Evolutionary conservation across 345 rosid genomes (phyloP).

Genomic region (Aquilaria malaccensis): DNA sequence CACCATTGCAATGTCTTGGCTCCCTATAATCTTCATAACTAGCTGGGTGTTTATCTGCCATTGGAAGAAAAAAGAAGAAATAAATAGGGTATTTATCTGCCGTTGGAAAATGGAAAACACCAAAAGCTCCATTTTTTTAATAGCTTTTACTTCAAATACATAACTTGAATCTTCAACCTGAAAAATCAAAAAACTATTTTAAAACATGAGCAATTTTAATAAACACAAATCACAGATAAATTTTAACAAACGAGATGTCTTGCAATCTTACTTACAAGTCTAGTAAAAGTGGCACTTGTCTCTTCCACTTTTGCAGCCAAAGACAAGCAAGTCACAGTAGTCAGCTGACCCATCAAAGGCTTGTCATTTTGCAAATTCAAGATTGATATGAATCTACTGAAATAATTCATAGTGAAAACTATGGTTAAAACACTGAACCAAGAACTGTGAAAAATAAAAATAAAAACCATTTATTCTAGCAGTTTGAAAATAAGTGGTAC

Average conservation of each 20-base stretch:
- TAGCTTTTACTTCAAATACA: slow-evolving; percentile 74
- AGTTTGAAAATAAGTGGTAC: too few species aligned
- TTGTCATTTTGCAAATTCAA: slow-evolving; percentile 47
- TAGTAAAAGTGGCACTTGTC: slow-evolving; percentile 65
- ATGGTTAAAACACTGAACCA: slow-evolving; percentile 56
- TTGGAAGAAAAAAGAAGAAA: too few species aligned
- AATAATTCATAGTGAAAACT: slow-evolving; percentile 77
- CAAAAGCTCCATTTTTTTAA: slow-evolving; percentile 60
- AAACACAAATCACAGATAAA: slow-evolving; percentile 12
- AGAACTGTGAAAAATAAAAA: too few species aligned
- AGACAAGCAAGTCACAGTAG: slow-evolving; percentile 83
- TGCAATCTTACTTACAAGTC: slow-evolving; percentile 61
- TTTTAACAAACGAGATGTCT: slow-evolving; percentile 25
- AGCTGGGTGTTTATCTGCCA: too few species aligned
- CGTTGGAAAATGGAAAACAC: too few species aligned
- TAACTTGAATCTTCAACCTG: slow-evolving; percentile 72
- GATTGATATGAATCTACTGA: slow-evolving; percentile 70
- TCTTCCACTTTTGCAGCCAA: slow-evolving; percentile 94
- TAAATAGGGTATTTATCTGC: too few species aligned
- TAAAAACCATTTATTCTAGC: too few species aligned
- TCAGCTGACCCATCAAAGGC: slow-evolving; percentile 94
- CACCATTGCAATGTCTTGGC: too few species aligned
- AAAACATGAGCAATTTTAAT: slow-evolving; percentile 10
- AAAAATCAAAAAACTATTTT: background rate
- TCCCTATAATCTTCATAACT: too few species aligned